Percentiles rank a stretch among this genome's conserved stretches.
Conservation (phyloP, 306 rosid species). For the Prunus armeniaca region DNA sequence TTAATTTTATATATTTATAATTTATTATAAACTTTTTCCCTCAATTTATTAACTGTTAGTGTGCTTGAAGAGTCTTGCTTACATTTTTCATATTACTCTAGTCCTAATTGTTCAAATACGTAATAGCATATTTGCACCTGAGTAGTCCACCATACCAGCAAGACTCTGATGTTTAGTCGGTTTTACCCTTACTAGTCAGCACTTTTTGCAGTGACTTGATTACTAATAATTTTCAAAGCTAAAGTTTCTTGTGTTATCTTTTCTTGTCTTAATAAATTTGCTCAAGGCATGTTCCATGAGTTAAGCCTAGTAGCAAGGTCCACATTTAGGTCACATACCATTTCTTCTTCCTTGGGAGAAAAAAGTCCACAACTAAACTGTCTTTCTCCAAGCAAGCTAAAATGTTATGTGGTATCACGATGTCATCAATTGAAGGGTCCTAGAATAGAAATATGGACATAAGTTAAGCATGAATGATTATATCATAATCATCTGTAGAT, state of each 20-base stretch:
- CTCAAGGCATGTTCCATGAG: background rate
- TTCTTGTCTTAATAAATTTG: no score
- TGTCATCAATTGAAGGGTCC: background rate
- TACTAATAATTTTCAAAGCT: background rate
- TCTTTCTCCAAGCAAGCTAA: background rate
- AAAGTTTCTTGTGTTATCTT: no score
- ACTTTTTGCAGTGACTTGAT: background rate
- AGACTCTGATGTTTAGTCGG: background rate
- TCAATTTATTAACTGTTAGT: background rate
- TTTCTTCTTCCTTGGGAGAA: background rate
- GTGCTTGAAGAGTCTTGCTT: background rate
- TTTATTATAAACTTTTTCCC: background rate
- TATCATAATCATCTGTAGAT: background rate
- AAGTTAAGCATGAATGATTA: background rate
- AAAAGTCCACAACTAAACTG: background rate
- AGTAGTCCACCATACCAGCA: background rate
- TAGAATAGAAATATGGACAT: background rate
- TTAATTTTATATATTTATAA: background rate
- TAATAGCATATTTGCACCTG: background rate
- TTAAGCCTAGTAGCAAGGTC: background rate
- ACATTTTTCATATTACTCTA: background rate
- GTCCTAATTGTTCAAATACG: background rate
- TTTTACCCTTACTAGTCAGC: background rate
- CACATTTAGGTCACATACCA: background rate
- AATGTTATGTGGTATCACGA: background rate